Evolutionary conservation across 495 filamentous ascomycete species (phyloP).

Genomic region (Penicillium paxilli): DNA sequence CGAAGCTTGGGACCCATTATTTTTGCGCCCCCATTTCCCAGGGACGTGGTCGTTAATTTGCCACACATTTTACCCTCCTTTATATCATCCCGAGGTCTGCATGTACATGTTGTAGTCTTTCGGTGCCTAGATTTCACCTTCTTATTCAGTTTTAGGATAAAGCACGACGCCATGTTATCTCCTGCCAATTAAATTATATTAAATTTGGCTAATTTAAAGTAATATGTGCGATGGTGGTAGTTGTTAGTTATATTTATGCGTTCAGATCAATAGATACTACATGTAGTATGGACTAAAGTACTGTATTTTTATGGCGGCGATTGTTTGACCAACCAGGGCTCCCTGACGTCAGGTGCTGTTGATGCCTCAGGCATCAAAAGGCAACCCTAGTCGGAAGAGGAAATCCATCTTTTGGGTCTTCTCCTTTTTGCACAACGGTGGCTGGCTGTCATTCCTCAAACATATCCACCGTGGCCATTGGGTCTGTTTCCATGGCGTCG

Average conservation of each 20-base stretch:
- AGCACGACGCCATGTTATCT: too few species aligned
- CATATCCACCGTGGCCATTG: not conserved
- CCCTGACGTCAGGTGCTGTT: conserved; percentile 24
- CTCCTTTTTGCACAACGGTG: not conserved
- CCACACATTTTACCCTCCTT: not conserved
- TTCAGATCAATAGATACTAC: too few species aligned
- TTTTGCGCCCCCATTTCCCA: not conserved
- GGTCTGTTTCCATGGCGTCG: not conserved
- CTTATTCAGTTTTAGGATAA: not conserved
- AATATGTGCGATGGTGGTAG: too few species aligned
- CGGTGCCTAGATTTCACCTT: not conserved
- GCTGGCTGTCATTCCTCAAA: not conserved
- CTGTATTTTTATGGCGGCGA: too few species aligned
- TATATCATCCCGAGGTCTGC: not conserved
- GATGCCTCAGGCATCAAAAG: conserved; percentile 14
- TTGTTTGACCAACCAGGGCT: conserved; percentile 1
- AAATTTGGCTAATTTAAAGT: too few species aligned
- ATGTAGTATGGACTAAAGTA: not conserved
- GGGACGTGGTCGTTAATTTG: not conserved
- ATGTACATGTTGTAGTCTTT: not conserved
- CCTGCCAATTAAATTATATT: too few species aligned
- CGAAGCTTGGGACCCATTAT: not conserved
- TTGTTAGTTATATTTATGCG: too few species aligned
- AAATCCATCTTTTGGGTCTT: conserved; percentile 1
- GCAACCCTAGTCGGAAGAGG: too few species aligned